Evolutionary conservation across 305 asterid genomes (phyloP).

Genomic region (Withania somnifera): DNA sequence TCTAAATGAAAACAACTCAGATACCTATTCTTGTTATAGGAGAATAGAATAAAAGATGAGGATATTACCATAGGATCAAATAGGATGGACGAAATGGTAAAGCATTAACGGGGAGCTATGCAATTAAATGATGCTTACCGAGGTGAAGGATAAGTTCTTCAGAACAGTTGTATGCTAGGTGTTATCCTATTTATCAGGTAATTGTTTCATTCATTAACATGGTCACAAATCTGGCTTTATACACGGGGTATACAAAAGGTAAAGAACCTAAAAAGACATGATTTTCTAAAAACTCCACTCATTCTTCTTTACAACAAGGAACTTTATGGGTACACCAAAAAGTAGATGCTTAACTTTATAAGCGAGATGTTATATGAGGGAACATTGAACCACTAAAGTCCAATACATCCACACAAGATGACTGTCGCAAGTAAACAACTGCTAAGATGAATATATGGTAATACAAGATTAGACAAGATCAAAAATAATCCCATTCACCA

Average conservation of each 20-base stretch:
- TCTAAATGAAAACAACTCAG: neutral
- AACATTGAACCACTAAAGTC: neutral
- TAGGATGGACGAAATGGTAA: neutral
- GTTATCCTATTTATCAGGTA: neutral
- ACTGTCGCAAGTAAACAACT: neutral
- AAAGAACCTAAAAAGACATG: neutral
- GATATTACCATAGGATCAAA: neutral
- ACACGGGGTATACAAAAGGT: neutral
- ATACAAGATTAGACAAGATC: neutral
- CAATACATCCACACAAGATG: neutral
- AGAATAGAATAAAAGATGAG: no score
- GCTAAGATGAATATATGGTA: neutral
- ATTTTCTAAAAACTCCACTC: neutral
- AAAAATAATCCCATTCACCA: neutral
- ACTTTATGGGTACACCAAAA: neutral
- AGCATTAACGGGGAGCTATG: neutral
- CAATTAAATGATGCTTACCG: neutral
- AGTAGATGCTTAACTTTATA: neutral
- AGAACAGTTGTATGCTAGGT: neutral
- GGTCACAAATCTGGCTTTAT: neutral
- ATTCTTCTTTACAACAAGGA: neutral
- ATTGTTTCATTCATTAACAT: neutral
- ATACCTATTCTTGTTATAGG: neutral
- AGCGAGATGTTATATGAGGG: neutral
- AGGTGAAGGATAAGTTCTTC: neutral